phyloP scores from a whole-genome alignment of 2,329 filamentous ascomycete genomes.

The Eurotiales sp. region DNA sequence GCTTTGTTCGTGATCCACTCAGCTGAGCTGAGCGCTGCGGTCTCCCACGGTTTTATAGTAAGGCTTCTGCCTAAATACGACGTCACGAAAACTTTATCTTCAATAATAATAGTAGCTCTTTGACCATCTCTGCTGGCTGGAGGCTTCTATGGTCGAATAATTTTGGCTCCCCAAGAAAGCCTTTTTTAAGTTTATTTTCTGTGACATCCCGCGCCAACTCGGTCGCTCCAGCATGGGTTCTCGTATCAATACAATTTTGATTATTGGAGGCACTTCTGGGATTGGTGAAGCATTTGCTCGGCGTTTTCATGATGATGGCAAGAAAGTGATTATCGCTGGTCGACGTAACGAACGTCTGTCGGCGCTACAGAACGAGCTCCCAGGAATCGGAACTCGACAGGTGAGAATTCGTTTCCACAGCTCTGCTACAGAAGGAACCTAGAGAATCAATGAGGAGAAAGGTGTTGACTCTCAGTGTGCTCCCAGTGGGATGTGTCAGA shows the following conservation, averaged over 20 bases:
- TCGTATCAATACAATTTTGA: conserved; percentile 19
- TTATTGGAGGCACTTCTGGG: conserved; percentile 42
- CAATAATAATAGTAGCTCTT: too few relatives aligned
- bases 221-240: conserved; percentile 3
- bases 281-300: conserved; percentile 35
- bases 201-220: neutral
- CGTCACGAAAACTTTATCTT: too few relatives aligned
- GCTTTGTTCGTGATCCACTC: too few relatives aligned
- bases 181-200: neutral
- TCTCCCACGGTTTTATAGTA: too few relatives aligned
- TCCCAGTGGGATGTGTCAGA: conserved; percentile 22
- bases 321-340: conserved; percentile 25
- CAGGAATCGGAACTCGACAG: conserved; percentile 23
- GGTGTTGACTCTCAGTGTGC: neutral
- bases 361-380: conserved; percentile 22
- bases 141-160: too few relatives aligned
- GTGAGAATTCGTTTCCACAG: neutral
- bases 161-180: too few relatives aligned
- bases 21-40: too few relatives aligned
- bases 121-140: too few relatives aligned
- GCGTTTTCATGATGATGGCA: conserved; percentile 22
- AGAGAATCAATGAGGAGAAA: too few relatives aligned
- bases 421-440: too few relatives aligned
- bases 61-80: too few relatives aligned
- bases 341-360: conserved; percentile 22